Evolutionary conservation across 306 rosid genomes (phyloP).

Genomic region (Dalbergia cultrata): DNA sequence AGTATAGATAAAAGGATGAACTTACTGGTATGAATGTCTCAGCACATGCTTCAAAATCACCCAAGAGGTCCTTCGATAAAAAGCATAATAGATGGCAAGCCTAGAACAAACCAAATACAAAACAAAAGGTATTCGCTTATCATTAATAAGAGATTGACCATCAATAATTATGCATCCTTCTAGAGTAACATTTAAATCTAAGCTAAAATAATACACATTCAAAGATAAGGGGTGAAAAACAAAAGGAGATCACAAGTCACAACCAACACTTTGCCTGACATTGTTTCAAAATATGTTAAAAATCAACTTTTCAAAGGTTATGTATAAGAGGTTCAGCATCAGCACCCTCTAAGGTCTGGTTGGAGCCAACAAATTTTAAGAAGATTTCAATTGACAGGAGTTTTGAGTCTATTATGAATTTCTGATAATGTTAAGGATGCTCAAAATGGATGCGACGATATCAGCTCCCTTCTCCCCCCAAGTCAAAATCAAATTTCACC

Average conservation of each 20-base stretch:
- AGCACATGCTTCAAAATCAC: constrained; percentile 96
- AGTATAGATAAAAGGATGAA: constrained; percentile 44
- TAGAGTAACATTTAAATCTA: constrained; percentile 21
- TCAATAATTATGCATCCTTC: constrained; percentile 24
- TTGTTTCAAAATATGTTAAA: constrained; percentile 25
- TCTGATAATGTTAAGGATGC: constrained; percentile 6
- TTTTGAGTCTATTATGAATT: constrained; percentile 15
- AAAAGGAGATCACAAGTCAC: constrained; percentile 29
- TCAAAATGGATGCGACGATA: not conserved
- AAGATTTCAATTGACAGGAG: not conserved
- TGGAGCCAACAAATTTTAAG: constrained; percentile 20
- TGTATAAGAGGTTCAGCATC: constrained; percentile 15
- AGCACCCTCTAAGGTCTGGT: constrained; percentile 21
- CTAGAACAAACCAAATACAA: constrained; percentile 56
- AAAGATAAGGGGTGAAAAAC: constrained; percentile 22
- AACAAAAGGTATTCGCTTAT: constrained; percentile 17
- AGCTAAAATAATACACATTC: constrained; percentile 32
- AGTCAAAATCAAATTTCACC: constrained; percentile 7
- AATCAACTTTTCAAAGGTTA: constrained; percentile 25
- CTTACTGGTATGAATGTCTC: constrained; percentile 95
- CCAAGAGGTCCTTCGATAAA: constrained; percentile 92
- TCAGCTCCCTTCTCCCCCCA: not conserved
- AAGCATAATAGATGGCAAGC: constrained; percentile 93
- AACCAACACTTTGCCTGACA: not conserved
- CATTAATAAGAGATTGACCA: constrained; percentile 27